Evolutionary conservation across 768 basidiomycete species (phyloP).

Genomic region (Baorangia bicolor): DNA sequence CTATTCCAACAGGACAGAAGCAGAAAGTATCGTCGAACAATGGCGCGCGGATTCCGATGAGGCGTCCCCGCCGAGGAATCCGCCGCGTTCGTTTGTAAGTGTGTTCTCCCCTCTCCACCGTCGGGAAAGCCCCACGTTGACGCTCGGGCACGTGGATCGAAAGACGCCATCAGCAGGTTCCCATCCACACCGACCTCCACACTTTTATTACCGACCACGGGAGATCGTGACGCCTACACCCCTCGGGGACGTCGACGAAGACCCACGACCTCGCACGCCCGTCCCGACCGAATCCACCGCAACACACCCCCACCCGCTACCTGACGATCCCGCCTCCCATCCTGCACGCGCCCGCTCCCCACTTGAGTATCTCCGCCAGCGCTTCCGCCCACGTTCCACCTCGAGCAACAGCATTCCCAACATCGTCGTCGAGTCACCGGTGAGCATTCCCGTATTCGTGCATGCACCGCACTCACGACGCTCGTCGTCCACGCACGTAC

Average conservation of each 20-base stretch:
- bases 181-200: slow-evolving; percentile 9
- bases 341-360: slow-evolving; percentile 18
- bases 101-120: background rate
- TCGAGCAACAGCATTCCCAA: slow-evolving; percentile 40
- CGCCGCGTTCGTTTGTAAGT: slow-evolving; percentile 24
- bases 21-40: slow-evolving; percentile 28
- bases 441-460: slow-evolving; percentile 21
- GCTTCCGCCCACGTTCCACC: slow-evolving; percentile 29
- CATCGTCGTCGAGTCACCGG: slow-evolving; percentile 49
- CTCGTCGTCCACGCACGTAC: background rate
- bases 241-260: slow-evolving; percentile 19
- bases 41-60: slow-evolving; percentile 32
- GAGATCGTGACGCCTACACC: slow-evolving; percentile 32
- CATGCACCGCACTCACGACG: background rate
- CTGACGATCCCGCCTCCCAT: slow-evolving; percentile 5
- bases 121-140: slow-evolving; percentile 4
- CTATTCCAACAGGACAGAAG: slow-evolving; percentile 23
- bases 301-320: background rate
- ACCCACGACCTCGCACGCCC: slow-evolving; percentile 17
- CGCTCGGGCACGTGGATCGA: background rate
- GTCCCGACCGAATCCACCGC: slow-evolving; percentile 7
- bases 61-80: slow-evolving; percentile 14
- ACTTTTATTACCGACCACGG: slow-evolving; percentile 29
- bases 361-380: slow-evolving; percentile 24
- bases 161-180: slow-evolving; percentile 19